Base-by-base conservation (phyloP, 2,329 filamentous ascomycete species). In the Penicillium sp. region DNA sequence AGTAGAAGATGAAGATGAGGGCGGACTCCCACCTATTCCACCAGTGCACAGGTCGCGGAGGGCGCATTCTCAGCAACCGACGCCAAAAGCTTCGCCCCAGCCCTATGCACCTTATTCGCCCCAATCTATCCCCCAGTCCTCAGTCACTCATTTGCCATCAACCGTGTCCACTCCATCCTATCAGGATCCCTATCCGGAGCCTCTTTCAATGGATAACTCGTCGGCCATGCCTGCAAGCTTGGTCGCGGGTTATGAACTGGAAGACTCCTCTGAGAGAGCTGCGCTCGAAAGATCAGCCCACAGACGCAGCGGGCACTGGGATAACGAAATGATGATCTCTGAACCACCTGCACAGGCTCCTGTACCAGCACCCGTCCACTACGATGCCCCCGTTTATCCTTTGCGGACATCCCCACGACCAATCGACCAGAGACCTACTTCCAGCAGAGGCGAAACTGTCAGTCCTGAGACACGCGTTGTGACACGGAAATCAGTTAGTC, bases 401-500 rank as follows among this genome's bases (percentile, higher is more conserved):
- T 47, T 69, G 19, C 65, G 69, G 29, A 61, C 62, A 23, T 70
- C 70, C 39, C 67, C 68, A 4, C 59, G 51, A n/a, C 62, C 65
- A 6, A 45, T 65, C 13, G 64, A 67, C 9, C 63, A 69, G n/a
- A 61, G 63, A 23, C 60, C 63, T 3, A 51, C 57, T 42, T 61
- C 65, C 40, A 49, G 65, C 26, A 53, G 63, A 11, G 70, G 75
- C 10, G 65, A 71, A 27, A 69, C 71, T 8, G 55, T 64, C 45
- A 68, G 68, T 62, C 51, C 71, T 60, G 58, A 70, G 60, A 59
- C 70, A 65, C 63, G 76, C 61, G 60, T 67, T 53, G 74, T 80
- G 47, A 75, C 78, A 8, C 75, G 75, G 14, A 86, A 86, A 65
- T 85, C 84, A 1, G 75, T 86, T 13, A 85, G 82, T 50, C 82